These are phyloP conservation scores for Pestalotiopsis sp. DNA, from an alignment of 2,329 filamentous ascomycete species.

Conservation along the genomic window DNA sequence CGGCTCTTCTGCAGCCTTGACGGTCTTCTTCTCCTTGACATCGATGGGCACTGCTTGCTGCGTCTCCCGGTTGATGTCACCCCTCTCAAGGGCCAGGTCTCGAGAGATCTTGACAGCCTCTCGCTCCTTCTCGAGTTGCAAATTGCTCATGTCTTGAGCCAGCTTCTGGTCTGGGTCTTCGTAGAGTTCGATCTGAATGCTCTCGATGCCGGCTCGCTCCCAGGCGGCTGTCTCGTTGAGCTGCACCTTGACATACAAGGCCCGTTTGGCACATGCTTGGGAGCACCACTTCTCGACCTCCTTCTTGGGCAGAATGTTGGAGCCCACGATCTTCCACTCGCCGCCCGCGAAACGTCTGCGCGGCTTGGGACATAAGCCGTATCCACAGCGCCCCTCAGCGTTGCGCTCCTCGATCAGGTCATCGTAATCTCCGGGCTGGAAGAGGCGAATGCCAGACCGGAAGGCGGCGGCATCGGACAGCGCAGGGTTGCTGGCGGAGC, in stretches of 20 bases:
- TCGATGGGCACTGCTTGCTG: slow-evolving; percentile 45
- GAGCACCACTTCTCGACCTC: slow-evolving; percentile 88
- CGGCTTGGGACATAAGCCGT: slow-evolving; percentile 72
- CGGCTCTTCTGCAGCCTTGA: slow-evolving; percentile 37
- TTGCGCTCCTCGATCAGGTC: slow-evolving; percentile 87
- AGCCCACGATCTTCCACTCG: slow-evolving; percentile 68
- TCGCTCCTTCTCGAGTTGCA: slow-evolving; percentile 43
- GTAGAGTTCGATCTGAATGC: slow-evolving; percentile 60
- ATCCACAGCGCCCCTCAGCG: slow-evolving; percentile 79
- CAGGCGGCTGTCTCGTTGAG: slow-evolving; percentile 82
- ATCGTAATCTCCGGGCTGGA: slow-evolving; percentile 88
- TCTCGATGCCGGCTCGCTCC: slow-evolving; percentile 66
- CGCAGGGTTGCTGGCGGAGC: slow-evolving; percentile 37
- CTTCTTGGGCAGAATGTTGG: slow-evolving; percentile 68
- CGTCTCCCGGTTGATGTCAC: slow-evolving; percentile 25
- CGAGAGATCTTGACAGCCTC: slow-evolving; percentile 26
- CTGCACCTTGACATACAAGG: slow-evolving; percentile 86
- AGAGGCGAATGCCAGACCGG: slow-evolving; percentile 65
- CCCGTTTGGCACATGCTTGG: slow-evolving; percentile 72
- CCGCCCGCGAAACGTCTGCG: slow-evolving; percentile 57
- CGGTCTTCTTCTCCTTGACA: slow-evolving; percentile 52
- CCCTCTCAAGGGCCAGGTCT: slow-evolving; percentile 31
- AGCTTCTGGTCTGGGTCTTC: slow-evolving; percentile 55
- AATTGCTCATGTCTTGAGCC: slow-evolving; percentile 23
- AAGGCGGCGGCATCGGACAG: slow-evolving; percentile 64